Evolutionary conservation across 345 rosid genomes (phyloP).

Genomic region (Reutealis trisperma): DNA sequence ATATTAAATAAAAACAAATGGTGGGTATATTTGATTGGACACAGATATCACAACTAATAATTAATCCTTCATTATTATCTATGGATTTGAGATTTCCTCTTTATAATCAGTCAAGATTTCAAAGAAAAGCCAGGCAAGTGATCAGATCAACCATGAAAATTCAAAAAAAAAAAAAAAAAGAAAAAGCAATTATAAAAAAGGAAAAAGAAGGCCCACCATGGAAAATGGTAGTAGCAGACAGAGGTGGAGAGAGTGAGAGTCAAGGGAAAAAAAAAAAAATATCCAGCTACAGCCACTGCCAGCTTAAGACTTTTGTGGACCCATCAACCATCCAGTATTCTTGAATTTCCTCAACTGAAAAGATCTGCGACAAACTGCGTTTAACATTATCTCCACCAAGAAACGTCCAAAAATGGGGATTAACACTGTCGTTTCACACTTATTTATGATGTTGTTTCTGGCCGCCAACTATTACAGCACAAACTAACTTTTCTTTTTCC

Average conservation of each 20-base stretch:
- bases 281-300: neutral
- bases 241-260: neutral
- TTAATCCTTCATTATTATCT: neutral
- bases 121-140: neutral
- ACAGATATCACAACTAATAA: conserved; percentile 10
- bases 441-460: neutral
- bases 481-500: too few relatives aligned
- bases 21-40: neutral
- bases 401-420: neutral
- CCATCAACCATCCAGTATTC: neutral
- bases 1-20: neutral
- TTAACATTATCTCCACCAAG: neutral
- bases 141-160: conserved; percentile 6
- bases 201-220: conserved; percentile 9
- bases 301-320: conserved; percentile 12
- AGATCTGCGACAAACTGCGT: neutral
- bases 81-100: neutral
- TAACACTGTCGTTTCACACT: neutral
- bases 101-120: neutral
- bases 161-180: neutral
- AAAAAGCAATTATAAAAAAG: neutral
- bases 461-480: neutral
- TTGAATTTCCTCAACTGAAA: neutral
- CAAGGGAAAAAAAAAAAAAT: neutral
- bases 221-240: neutral